A percentile compares a stretch with the other conserved stretches of the same genome.
Conservation (phyloP, 306 rosid genomes). For the Rubus parviflorus region DNA sequence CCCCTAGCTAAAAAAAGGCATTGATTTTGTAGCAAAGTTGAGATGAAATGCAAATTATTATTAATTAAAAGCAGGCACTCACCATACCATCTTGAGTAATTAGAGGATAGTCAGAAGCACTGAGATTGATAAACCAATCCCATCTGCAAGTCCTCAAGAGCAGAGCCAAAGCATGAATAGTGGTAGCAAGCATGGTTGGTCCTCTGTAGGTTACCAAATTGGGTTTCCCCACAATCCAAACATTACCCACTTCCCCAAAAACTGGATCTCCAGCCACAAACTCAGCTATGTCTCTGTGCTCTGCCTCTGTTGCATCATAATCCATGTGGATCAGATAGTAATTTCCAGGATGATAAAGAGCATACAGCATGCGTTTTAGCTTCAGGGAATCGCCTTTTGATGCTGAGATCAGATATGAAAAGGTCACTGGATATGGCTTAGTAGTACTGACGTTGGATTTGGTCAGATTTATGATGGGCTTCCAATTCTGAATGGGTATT, state of each 20-base stretch:
- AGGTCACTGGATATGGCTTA: constrained; percentile 53
- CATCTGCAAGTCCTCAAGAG: constrained; percentile 62
- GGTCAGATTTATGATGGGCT: constrained; percentile 33
- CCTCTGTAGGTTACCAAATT: constrained; percentile 91
- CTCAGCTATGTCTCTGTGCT: constrained; percentile 53
- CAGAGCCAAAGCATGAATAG: constrained; percentile 80
- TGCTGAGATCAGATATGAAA: constrained; percentile 82
- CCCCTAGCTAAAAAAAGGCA: neutral
- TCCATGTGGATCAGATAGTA: constrained; percentile 84
- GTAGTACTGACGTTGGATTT: constrained; percentile 16
- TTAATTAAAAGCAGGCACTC: constrained; percentile 43
- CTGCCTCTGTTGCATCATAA: constrained; percentile 57
- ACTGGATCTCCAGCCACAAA: constrained; percentile 58
- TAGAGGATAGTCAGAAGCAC: constrained; percentile 92
- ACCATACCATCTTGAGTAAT: constrained; percentile 99
- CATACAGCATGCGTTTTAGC: constrained; percentile 61
- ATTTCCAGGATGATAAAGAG: constrained; percentile 80
- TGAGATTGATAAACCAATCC: constrained; percentile 97
- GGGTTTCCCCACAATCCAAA: constrained; percentile 75
- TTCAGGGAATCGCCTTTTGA: constrained; percentile 64
- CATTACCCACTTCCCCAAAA: constrained; percentile 66
- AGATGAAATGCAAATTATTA: constrained; percentile 2
- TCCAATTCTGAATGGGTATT: constrained; percentile 44
- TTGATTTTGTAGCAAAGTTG: neutral
- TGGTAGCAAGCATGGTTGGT: constrained; percentile 93